Percentiles rank a stretch among this genome's conserved stretches.
Conservation (phyloP, 345 rosid genomes). For the Excoecaria cochinchinensis region DNA sequence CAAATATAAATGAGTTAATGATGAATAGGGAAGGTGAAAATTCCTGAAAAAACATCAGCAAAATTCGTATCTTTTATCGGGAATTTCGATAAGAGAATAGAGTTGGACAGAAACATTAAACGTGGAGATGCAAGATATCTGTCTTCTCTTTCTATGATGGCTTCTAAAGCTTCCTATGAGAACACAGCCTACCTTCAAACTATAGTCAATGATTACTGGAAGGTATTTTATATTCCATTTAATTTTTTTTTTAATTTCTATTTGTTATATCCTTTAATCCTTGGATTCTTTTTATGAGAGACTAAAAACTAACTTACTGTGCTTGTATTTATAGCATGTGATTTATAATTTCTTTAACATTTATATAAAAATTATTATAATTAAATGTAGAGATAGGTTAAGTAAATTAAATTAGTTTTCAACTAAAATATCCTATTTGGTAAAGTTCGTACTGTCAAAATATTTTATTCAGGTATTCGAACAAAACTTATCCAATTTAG, state of each 20-base stretch:
- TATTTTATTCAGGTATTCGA: too few species aligned
- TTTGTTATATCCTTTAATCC: too few species aligned
- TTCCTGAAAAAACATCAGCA: constrained; percentile 45
- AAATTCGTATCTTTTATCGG: constrained; percentile 46
- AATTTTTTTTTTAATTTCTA: background rate
- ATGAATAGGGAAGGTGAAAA: constrained; percentile 40
- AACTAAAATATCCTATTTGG: too few species aligned
- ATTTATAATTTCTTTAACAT: too few species aligned
- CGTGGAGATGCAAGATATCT: constrained; percentile 42
- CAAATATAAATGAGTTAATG: background rate
- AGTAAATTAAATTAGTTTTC: too few species aligned
- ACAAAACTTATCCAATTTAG: too few species aligned
- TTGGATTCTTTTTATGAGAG: too few species aligned
- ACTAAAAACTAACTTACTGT: too few species aligned
- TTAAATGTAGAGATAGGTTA: too few species aligned
- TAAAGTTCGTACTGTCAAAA: too few species aligned
- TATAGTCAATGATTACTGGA: constrained; percentile 51
- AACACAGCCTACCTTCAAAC: constrained; percentile 46
- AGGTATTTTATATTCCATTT: constrained; percentile 32
- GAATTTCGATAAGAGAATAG: constrained; percentile 43
- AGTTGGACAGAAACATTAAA: constrained; percentile 42
- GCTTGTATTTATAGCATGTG: too few species aligned
- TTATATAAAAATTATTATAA: too few species aligned
- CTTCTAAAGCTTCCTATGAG: constrained; percentile 66
- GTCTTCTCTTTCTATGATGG: constrained; percentile 60